phyloP scores from a whole-genome alignment of 2,329 filamentous ascomycete species.

The Colletotrichum sp. region DNA sequence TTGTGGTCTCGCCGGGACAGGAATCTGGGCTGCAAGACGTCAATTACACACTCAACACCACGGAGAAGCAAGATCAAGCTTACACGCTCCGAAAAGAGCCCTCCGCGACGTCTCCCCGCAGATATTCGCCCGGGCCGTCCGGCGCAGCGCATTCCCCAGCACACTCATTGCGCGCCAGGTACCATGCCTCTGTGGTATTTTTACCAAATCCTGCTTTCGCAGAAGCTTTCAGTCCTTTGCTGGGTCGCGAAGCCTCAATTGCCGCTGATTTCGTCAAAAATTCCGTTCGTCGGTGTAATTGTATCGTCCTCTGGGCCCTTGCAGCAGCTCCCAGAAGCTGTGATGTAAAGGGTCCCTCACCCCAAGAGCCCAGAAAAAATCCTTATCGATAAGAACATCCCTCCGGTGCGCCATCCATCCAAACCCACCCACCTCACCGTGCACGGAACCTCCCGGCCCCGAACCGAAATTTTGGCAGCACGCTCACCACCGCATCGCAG shows the following conservation, averaged over 20 bases:
- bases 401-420: background rate
- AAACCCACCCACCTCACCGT: background rate
- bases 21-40: background rate
- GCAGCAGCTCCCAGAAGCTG: background rate
- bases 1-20: background rate
- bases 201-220: background rate
- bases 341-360: slow-evolving; percentile 16
- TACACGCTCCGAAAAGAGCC: background rate
- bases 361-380: background rate
- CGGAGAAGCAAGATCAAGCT: background rate
- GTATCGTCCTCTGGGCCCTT: background rate
- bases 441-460: slow-evolving; percentile 15
- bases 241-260: background rate
- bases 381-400: slow-evolving; percentile 19
- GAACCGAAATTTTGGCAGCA: slow-evolving; percentile 18
- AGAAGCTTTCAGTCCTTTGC: background rate
- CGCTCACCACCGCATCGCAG: background rate
- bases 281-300: background rate
- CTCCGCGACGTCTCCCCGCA: background rate
- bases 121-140: background rate
- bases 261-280: background rate
- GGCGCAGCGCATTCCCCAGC: slow-evolving; percentile 11
- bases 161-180: slow-evolving; percentile 34
- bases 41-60: background rate
- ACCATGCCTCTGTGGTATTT: background rate